A percentile compares a stretch with the other conserved stretches of the same genome.
Evolutionary conservation across 2,329 filamentous ascomycete species (phyloP).

Genomic region (Aspergillus novofumigatus): DNA sequence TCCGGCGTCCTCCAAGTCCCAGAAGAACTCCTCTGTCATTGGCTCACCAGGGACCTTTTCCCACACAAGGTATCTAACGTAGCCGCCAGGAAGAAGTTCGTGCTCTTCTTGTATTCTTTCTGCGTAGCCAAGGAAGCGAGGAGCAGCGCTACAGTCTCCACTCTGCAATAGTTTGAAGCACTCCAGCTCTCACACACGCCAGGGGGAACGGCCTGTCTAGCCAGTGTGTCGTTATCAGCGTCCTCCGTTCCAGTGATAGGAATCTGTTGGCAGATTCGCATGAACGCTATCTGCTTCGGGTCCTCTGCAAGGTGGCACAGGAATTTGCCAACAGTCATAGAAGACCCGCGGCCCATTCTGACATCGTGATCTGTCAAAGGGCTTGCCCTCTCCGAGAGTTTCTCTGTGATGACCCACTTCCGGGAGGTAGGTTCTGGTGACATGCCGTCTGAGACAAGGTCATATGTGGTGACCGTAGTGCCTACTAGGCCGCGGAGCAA

Average conservation of each 20-base stretch:
- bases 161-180: constrained; percentile 7
- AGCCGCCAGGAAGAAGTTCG: constrained; percentile 14
- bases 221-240: constrained; percentile 8
- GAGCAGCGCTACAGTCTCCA: constrained; percentile 12
- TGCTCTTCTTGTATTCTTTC: constrained; percentile 12
- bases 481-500: constrained; percentile 13
- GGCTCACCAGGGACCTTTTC: constrained; percentile 14
- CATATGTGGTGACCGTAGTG: constrained; percentile 11
- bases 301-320: constrained; percentile 9
- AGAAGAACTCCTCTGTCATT: constrained; percentile 14
- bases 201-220: constrained; percentile 8
- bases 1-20: constrained; percentile 8
- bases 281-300: constrained; percentile 11
- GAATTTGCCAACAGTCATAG: constrained; percentile 12
- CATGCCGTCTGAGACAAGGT: constrained; percentile 3
- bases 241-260: constrained; percentile 12
- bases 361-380: constrained; percentile 8
- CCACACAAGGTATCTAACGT: constrained; percentile 15
- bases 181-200: constrained; percentile 14
- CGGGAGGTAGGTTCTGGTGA: constrained; percentile 4
- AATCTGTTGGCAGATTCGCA: constrained; percentile 17
- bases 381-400: constrained; percentile 7
- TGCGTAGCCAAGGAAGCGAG: constrained; percentile 13
- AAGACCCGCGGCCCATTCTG: constrained; percentile 4
- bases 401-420: constrained; percentile 10